These are phyloP conservation scores for Phytophthora chlamydospora DNA, from an alignment of 352 stramenopile species.

Conservation along the genomic window DNA sequence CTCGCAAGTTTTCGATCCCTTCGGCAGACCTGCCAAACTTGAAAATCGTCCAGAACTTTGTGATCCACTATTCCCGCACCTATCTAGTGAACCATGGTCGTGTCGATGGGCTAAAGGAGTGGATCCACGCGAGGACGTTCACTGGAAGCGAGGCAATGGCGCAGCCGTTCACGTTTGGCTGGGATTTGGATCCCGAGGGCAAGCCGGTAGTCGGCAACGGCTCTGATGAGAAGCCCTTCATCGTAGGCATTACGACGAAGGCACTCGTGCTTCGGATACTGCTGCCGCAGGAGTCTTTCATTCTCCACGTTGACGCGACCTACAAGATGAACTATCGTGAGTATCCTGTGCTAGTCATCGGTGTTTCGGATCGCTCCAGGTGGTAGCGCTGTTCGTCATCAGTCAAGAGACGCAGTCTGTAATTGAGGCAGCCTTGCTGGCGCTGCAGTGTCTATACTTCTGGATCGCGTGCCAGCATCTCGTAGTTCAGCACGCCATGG, in stretches of 20 bases:
- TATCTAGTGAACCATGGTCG: conserved; percentile 11
- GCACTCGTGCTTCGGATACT: background rate
- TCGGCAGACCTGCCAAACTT: background rate
- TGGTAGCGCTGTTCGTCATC: conserved; percentile 3
- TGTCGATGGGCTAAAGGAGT: background rate
- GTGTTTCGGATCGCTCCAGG: background rate
- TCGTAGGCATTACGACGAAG: background rate
- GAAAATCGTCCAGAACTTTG: conserved; percentile 6
- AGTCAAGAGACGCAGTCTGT: conserved; percentile 7
- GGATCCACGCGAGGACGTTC: background rate
- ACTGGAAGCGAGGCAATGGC: background rate
- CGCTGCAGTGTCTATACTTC: background rate
- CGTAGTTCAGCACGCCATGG: conserved; percentile 13
- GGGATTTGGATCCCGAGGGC: background rate
- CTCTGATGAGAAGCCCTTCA: conserved; percentile 11
- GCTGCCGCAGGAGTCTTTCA: background rate
- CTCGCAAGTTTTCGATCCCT: conserved; percentile 2
- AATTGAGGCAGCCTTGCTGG: background rate
- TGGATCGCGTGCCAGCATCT: conserved; percentile 1
- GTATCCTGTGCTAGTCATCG: conserved; percentile 6
- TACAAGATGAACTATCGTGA: conserved; percentile 18
- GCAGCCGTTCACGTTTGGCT: conserved; percentile 9
- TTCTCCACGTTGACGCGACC: background rate
- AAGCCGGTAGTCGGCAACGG: conserved; percentile 5
- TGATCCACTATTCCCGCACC: conserved; percentile 8